A percentile compares a stretch with the other conserved stretches of the same genome.
phyloP scores from a whole-genome alignment of 768 basidiomycete genomes.

The Boletellus ananas region DNA sequence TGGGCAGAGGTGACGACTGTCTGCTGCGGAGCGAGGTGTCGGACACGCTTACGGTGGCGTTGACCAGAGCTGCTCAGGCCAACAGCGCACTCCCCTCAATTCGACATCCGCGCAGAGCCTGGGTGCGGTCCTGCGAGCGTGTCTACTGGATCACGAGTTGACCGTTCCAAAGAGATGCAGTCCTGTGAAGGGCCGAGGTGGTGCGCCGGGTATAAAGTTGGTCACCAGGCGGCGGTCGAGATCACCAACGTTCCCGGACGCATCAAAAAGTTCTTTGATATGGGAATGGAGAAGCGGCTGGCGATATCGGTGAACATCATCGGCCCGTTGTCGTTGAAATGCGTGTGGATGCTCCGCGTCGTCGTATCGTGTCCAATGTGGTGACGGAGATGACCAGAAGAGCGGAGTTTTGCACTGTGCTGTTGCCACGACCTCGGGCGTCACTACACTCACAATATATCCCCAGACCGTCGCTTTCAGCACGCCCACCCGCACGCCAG shows the following conservation, averaged over 20 bases:
- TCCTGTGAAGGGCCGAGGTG: background rate
- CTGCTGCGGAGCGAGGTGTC: slow-evolving; percentile 5
- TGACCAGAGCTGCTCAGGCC: background rate
- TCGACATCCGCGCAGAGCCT: background rate
- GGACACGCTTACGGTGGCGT: slow-evolving; percentile 3
- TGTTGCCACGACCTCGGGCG: too few relatives aligned
- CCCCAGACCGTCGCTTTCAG: too few relatives aligned
- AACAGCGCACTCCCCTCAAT: background rate
- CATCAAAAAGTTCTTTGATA: background rate
- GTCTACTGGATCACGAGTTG: background rate
- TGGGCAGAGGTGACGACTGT: background rate
- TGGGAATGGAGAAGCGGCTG: too few relatives aligned
- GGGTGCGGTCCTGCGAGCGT: slow-evolving; percentile 2
- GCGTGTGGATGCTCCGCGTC: too few relatives aligned
- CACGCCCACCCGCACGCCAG: background rate
- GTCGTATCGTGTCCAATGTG: too few relatives aligned
- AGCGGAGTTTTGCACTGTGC: too few relatives aligned
- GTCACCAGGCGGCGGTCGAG: background rate
- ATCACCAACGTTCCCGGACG: background rate
- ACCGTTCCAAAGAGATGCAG: background rate
- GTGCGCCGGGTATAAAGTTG: background rate
- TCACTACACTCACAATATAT: too few relatives aligned
- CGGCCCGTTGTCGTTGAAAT: too few relatives aligned
- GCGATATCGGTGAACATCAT: too few relatives aligned
- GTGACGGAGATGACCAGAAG: too few relatives aligned